Evolutionary conservation across 495 filamentous ascomycete genomes (phyloP).

Genomic region (Acidiella bohemica): DNA sequence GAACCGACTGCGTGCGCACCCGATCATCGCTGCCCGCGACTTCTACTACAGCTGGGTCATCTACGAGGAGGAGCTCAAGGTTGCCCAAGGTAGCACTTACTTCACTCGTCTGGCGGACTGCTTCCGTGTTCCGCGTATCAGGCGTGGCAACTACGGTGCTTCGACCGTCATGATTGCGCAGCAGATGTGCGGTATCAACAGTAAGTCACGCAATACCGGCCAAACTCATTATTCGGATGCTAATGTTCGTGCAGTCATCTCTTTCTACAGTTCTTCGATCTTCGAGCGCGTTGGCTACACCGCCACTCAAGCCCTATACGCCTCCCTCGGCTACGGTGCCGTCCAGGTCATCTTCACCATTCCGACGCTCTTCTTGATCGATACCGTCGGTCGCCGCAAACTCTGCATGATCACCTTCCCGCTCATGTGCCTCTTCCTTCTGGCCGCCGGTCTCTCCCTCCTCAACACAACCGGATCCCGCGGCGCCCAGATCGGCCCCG

Average conservation of each 20-base stretch:
- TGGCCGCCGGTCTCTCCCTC: slow-evolving; percentile 25
- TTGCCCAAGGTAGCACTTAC: slow-evolving; percentile 26
- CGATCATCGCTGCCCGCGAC: slow-evolving; percentile 40
- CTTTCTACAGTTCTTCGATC: slow-evolving; percentile 42
- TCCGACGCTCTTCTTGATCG: slow-evolving; percentile 52
- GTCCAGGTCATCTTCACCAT: slow-evolving; percentile 53
- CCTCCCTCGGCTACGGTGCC: slow-evolving; percentile 48
- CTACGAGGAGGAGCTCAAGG: slow-evolving; percentile 17
- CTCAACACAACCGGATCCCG: slow-evolving; percentile 30
- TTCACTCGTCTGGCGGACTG: slow-evolving; percentile 46
- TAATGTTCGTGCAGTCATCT: slow-evolving; percentile 22
- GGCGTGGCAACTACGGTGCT: slow-evolving; percentile 52
- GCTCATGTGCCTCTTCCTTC: slow-evolving; percentile 27
- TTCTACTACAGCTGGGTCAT: slow-evolving; percentile 34
- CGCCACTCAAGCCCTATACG: slow-evolving; percentile 35
- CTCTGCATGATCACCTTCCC: slow-evolving; percentile 34
- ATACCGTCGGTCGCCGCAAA: slow-evolving; percentile 31
- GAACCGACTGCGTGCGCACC: slow-evolving; percentile 31
- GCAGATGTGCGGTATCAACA: slow-evolving; percentile 40
- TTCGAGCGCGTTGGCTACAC: slow-evolving; percentile 43
- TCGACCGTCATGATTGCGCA: slow-evolving; percentile 57
- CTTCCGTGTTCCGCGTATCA: slow-evolving; percentile 55
- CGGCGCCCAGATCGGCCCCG: slow-evolving; percentile 37
- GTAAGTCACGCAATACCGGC: too few species aligned
- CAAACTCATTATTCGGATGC: too few species aligned